Base-by-base conservation (phyloP, 768 basidiomycete genomes). In the Collybiopsis luxurians region DNA sequence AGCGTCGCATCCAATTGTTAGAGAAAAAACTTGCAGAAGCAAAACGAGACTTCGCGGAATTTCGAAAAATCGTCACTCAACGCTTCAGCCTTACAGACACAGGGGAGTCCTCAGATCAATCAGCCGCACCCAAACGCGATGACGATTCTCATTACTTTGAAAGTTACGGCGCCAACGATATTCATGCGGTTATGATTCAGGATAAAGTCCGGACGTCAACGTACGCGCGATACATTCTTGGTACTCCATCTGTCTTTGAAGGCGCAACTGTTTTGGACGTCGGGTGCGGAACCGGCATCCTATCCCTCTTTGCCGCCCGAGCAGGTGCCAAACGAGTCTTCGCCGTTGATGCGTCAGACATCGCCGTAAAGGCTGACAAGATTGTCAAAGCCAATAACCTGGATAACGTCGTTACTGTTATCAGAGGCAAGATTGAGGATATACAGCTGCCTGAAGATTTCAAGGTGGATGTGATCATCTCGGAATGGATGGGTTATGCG, bases 401-500 rank as follows among this genome's bases (percentile, higher is more conserved):
- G 23, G 84, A 84, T 40, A 74, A 85, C 61, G 71, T 89, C 26
- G 90, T 98, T 65, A 91, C 86, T 63, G 94, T 98, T 42, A 84
- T 98, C 55, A 86, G 80, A 49, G 93, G 93, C 26, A 97, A 96
- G 69, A 83, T 98, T 24, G 96, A 99, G 71, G 86, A 95, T 21
- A 87, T 98, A 56, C 69, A 63, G 6, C 75, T 98, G 1, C 93
- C 92, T 1, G 85, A 87, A 50, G 83, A 73, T 52, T 73, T 88
- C 48, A 77, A 91, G 52, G 96, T 98, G 23, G 96, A 99, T 69
- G 83, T 99, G 58, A 95, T 99, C 69, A 77, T 98, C 50, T 95
- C 93, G 3, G 96, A 99, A 71, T 98, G 96, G 96, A 98, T 98
- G 96, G 94, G 87, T 15, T 93, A 92, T 65, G 88, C 87, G 1